Conservation (phyloP, 179 eudicot genomes). For the Amaranthus tricolor region DNA sequence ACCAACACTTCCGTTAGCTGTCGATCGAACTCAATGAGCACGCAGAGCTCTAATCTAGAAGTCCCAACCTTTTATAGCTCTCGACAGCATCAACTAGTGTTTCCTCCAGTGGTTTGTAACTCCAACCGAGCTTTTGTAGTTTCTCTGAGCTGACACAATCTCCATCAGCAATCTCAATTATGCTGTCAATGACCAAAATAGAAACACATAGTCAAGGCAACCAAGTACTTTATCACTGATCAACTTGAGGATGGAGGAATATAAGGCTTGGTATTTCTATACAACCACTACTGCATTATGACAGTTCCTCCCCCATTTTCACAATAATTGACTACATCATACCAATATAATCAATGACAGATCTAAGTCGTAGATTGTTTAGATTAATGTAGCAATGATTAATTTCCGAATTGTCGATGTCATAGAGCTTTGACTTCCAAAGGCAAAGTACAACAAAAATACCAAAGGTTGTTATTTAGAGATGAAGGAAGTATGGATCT, state of each 20-base stretch:
- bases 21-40: not conserved
- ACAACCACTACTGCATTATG: not conserved
- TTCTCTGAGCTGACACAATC: slow-evolving; percentile 49
- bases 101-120: slow-evolving; percentile 62
- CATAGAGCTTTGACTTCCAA: not conserved
- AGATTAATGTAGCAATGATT: not conserved
- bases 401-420: not conserved
- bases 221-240: not conserved
- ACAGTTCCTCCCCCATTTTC: not conserved
- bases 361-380: not conserved
- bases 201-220: not conserved
- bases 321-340: not conserved
- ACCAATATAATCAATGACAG: not conserved
- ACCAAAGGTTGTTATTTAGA: not conserved
- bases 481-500: not conserved
- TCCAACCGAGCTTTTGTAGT: slow-evolving; percentile 79
- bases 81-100: slow-evolving; percentile 66
- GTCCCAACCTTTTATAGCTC: slow-evolving; percentile 50
- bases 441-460: not conserved
- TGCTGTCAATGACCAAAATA: slow-evolving; percentile 29
- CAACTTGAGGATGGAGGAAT: not conserved
- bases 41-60: slow-evolving; percentile 34
- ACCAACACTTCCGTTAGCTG: not conserved
- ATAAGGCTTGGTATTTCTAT: not conserved
- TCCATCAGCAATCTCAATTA: slow-evolving; percentile 41